Percentiles rank a stretch among this genome's conserved stretches.
Evolutionary conservation across 257 asterid species (phyloP).

Genomic region (Penstemon newberryi): DNA sequence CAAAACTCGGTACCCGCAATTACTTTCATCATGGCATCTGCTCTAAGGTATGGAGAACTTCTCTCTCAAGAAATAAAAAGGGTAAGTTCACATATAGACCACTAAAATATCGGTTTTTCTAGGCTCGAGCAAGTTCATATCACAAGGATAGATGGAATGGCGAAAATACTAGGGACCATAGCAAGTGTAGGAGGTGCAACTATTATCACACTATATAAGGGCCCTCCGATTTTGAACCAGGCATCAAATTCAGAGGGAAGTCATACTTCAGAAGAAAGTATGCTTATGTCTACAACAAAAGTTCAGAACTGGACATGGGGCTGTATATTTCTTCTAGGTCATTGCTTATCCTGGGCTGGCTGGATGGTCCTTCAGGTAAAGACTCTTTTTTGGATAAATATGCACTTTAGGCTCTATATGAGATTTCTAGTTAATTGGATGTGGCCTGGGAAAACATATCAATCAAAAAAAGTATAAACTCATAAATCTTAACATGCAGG

Average conservation of each 20-base stretch:
- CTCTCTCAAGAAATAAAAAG: not conserved
- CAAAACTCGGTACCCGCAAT: constrained; percentile 90
- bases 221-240: constrained; percentile 59
- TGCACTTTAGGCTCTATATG: not conserved
- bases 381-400: not conserved
- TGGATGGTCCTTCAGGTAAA: constrained; percentile 89
- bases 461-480: not conserved
- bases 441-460: not conserved
- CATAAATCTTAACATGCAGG: constrained; percentile 44
- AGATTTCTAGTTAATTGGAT: not conserved
- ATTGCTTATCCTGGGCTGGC: constrained; percentile 92
- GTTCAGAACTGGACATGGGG: constrained; percentile 79
- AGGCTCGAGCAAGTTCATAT: constrained; percentile 58
- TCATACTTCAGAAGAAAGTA: constrained; percentile 27
- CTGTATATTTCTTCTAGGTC: constrained; percentile 68
- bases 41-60: constrained; percentile 43
- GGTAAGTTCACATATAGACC: not conserved
- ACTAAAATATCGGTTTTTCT: not conserved
- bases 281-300: constrained; percentile 29
- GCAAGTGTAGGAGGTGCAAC: constrained; percentile 81
- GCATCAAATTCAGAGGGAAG: constrained; percentile 16
- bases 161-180: constrained; percentile 70
- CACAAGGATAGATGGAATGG: constrained; percentile 67
- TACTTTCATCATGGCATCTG: constrained; percentile 61
- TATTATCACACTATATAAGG: constrained; percentile 75